phyloP scores from a whole-genome alignment of 495 filamentous ascomycete genomes.

The Jackrogersella multiformis region DNA sequence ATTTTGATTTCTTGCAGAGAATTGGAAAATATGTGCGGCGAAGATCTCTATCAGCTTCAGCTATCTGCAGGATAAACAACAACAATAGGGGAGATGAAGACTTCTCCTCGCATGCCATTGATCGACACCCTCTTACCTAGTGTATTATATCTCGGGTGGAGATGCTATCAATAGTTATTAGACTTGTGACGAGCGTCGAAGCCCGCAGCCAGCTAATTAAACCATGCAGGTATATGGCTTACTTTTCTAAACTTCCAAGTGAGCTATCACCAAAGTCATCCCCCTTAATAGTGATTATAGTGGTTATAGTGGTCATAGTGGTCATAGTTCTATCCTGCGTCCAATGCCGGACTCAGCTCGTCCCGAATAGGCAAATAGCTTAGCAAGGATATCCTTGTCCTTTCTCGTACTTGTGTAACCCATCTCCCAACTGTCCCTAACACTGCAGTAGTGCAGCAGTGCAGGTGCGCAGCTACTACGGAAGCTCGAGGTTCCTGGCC shows the following conservation, averaged over 20 bases:
- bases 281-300: neutral
- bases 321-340: slow-evolving; percentile 1
- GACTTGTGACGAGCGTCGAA: slow-evolving; percentile 14
- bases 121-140: slow-evolving; percentile 35
- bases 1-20: slow-evolving; percentile 12
- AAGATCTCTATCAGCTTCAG: no score
- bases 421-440: slow-evolving; percentile 3
- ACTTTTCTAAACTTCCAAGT: slow-evolving; percentile 21
- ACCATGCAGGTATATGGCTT: slow-evolving; percentile 24
- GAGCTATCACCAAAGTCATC: slow-evolving; percentile 17
- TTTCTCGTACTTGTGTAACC: neutral
- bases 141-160: slow-evolving; percentile 25
- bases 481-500: slow-evolving; percentile 16
- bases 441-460: no score
- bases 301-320: neutral
- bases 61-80: no score
- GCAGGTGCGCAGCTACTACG: no score
- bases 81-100: neutral
- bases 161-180: slow-evolving; percentile 11
- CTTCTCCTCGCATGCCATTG: neutral
- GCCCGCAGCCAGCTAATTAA: slow-evolving; percentile 34
- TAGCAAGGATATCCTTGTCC: slow-evolving; percentile 17
- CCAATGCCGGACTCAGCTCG: slow-evolving; percentile 31
- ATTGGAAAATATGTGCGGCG: neutral
- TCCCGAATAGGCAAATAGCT: slow-evolving; percentile 36